Evolutionary conservation across 305 asterid genomes (phyloP).

Genomic region (Solanum hybrid): DNA sequence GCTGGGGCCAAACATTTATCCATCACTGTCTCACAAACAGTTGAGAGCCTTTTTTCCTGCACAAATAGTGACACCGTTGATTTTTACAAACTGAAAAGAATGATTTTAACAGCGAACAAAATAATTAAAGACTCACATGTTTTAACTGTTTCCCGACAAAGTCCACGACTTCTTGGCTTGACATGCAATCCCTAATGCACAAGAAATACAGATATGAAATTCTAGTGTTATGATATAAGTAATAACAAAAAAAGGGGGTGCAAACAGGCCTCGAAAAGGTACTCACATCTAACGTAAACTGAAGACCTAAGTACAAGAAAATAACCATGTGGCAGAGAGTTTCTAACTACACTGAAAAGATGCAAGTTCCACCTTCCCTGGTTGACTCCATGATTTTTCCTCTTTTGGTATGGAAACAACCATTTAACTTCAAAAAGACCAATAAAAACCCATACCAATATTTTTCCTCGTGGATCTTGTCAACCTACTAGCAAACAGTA

Average conservation of each 20-base stretch:
- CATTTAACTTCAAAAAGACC: background rate
- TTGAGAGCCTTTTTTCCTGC: conserved; percentile 81
- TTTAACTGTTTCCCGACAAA: conserved; percentile 50
- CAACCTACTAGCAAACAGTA: background rate
- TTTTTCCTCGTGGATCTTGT: background rate
- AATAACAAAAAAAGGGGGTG: background rate
- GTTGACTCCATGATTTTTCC: background rate
- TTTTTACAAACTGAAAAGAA: background rate
- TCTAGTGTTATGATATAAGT: background rate
- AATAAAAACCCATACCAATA: background rate
- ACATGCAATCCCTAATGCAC: conserved; percentile 84
- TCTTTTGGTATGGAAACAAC: background rate
- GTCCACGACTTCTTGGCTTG: conserved; percentile 80
- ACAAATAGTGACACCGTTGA: background rate
- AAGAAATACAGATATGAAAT: background rate
- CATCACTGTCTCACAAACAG: conserved; percentile 60
- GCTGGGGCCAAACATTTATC: conserved; percentile 83
- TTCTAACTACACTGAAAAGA: background rate
- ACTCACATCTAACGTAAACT: background rate
- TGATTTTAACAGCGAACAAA: background rate
- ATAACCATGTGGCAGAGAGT: background rate
- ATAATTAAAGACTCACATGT: conserved; percentile 34
- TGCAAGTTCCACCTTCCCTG: background rate
- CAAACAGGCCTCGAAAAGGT: background rate
- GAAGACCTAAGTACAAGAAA: background rate